Conservation (phyloP, 306 rosid genomes). For the Hylodesmum podocarpum region DNA sequence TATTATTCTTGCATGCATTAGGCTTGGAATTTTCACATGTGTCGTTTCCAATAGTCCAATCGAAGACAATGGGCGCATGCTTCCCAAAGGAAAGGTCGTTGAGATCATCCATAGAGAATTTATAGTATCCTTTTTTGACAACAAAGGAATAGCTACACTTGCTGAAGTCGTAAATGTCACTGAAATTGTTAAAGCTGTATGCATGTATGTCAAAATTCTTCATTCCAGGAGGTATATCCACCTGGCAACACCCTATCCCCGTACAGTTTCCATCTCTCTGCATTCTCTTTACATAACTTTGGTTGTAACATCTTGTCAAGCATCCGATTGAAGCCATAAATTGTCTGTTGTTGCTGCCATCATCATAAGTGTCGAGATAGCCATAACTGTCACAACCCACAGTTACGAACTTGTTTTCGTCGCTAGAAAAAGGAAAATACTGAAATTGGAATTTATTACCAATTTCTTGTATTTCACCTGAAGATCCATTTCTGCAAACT, state of each 20-base stretch:
- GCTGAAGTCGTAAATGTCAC: too few relatives aligned
- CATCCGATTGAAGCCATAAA: neutral
- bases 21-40: neutral
- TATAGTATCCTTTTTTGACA: too few relatives aligned
- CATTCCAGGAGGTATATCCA: neutral
- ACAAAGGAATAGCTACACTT: too few relatives aligned
- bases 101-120: too few relatives aligned
- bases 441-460: neutral
- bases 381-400: conserved; percentile 37
- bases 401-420: conserved; percentile 25
- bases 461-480: neutral
- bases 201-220: neutral
- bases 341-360: too few relatives aligned
- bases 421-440: conserved; percentile 18
- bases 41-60: neutral
- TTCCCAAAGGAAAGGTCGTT: too few relatives aligned
- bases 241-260: neutral
- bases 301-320: neutral
- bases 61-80: too few relatives aligned
- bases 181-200: too few relatives aligned
- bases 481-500: too few relatives aligned
- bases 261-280: neutral
- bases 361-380: neutral
- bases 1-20: neutral
- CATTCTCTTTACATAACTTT: too few relatives aligned